These are phyloP conservation scores for Sporothrix pallida DNA, from an alignment of 2,329 filamentous ascomycete genomes.

Conservation along the genomic window DNA sequence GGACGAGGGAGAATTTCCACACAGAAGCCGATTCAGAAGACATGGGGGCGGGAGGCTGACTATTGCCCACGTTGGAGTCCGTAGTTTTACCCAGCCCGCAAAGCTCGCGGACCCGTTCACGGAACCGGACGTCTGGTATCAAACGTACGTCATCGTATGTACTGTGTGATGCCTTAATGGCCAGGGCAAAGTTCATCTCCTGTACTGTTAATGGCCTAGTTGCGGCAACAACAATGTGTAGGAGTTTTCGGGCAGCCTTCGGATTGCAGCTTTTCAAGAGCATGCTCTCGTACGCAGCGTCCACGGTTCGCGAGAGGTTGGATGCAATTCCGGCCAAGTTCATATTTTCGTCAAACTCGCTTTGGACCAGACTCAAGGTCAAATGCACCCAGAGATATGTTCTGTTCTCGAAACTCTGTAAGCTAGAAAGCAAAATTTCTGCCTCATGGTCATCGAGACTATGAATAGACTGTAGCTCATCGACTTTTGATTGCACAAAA, in stretches of 20 bases:
- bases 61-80: no score
- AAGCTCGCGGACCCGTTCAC: slow-evolving; percentile 40
- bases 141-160: slow-evolving; percentile 6
- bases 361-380: slow-evolving; percentile 40
- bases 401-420: slow-evolving; percentile 38
- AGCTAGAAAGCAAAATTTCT: slow-evolving; percentile 28
- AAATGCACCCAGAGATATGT: slow-evolving; percentile 50
- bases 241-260: slow-evolving; percentile 41
- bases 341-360: slow-evolving; percentile 40
- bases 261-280: slow-evolving; percentile 34
- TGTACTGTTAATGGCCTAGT: slow-evolving; percentile 43
- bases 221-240: slow-evolving; percentile 47
- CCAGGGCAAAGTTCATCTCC: slow-evolving; percentile 45
- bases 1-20: no score
- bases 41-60: no score
- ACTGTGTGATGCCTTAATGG: slow-evolving; percentile 33
- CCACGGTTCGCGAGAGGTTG: slow-evolving; percentile 39
- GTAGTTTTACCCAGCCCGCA: slow-evolving; percentile 49
- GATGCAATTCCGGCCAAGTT: neutral
- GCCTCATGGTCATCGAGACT: slow-evolving; percentile 5
- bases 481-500: slow-evolving; percentile 28
- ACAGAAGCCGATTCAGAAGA: no score
- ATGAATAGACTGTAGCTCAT: no score
- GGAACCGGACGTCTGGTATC: slow-evolving; percentile 33
- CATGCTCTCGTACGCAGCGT: slow-evolving; percentile 38